Evolutionary conservation across 2,329 filamentous ascomycete species (phyloP), one percentile per base, ranked within the genome.

Genomic region (Arthrobotrys pseudoclavata): DNA sequence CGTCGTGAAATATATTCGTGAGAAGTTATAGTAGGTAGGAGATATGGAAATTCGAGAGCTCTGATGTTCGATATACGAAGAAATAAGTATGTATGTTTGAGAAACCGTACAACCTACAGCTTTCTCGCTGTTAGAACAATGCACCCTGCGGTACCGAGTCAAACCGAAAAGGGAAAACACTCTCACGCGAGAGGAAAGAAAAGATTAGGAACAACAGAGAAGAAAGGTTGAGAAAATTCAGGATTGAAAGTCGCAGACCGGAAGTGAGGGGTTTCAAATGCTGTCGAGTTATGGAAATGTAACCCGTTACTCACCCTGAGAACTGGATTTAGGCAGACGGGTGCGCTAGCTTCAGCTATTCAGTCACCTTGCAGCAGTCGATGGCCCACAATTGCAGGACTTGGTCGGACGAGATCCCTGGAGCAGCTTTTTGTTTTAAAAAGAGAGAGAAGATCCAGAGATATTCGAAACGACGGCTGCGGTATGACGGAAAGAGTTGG

Each of bases 1-100:
- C 74, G 74, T 77, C 74, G 74, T 77, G 67, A 77, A 57, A 69
- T 48, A 62, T 24, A 62, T 34, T 64, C 64, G 70, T 64, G 34
- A 55, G 34, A 60, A 24, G 42, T 53, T 61, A 53, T 47, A 57
- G 24, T 34, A 24, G 52, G 24, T 34, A 24, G 52, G 55, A 60
- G 55, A 42, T 26, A 60, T 42, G 34, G 20, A 42, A 60, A 42
- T 24, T 26, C 34, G 31, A 60, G 10, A 26, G 55, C 42, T 48
- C 20, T n/a, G 40, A 57, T 31, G 34, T 62, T 31, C 42, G 20
- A 48, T 62, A 29, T 31, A 40, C 40, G 34, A 24, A 31, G 48
- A 60, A 64, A 60, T 34, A 53, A 2, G 47, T 24, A 50, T 3
- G 22, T 50, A 50, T 50, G 13, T 50, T 24, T 29, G 26, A 55